Conservation (phyloP, 78 protist genomes). For the Protostelium mycophagum region DNA sequence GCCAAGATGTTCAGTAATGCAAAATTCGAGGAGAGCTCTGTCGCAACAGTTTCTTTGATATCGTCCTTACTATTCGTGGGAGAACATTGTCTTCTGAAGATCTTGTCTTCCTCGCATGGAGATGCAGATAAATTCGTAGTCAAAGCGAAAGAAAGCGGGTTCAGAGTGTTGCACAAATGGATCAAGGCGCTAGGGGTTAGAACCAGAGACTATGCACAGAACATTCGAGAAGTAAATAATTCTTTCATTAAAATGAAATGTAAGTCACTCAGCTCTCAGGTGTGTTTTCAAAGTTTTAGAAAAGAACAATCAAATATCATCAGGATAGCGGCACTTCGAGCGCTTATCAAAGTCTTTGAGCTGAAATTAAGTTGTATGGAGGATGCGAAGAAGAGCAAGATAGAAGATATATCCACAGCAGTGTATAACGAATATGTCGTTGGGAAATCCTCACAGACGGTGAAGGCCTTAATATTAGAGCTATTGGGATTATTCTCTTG, state of each 20-base stretch:
- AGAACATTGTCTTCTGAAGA: neutral
- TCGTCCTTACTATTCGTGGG: neutral
- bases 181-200: neutral
- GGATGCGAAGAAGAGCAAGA: neutral
- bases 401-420: neutral
- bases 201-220: neutral
- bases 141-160: neutral
- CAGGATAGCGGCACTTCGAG: neutral
- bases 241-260: neutral
- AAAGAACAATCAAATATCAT: neutral
- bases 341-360: neutral
- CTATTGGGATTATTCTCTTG: constrained; percentile 39
- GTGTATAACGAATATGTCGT: neutral
- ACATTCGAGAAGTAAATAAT: neutral
- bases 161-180: neutral
- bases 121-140: neutral
- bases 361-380: neutral
- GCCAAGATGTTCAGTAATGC: neutral
- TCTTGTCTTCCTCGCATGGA: neutral
- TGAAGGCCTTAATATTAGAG: constrained; percentile 30
- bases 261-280: too few species aligned
- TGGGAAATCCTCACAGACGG: constrained; percentile 48
- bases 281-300: neutral
- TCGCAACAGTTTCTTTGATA: neutral
- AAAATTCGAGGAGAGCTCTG: neutral